Conservation (phyloP, 345 rosid genomes). For the Excoecaria agallocha region DNA sequence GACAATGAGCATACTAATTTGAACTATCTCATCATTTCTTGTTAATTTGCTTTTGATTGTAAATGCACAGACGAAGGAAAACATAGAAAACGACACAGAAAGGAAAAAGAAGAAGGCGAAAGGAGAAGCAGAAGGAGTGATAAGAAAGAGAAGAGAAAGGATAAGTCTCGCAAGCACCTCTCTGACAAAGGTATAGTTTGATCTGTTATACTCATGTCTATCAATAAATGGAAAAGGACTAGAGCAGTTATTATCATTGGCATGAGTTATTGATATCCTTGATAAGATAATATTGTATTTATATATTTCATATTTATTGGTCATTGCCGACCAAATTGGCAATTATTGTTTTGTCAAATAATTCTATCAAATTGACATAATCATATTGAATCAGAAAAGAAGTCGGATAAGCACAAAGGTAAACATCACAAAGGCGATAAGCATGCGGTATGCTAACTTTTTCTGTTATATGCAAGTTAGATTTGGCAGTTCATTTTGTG, state of each 20-base stretch:
- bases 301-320: neutral
- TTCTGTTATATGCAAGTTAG: neutral
- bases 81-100: conserved; percentile 49
- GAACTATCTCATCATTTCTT: neutral
- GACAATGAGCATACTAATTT: neutral
- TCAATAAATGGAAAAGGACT: neutral
- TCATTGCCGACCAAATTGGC: conserved; percentile 4
- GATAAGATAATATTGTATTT: neutral
- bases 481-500: conserved; percentile 10
- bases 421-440: conserved; percentile 45
- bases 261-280: neutral
- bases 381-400: conserved; percentile 58
- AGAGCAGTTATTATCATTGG: neutral
- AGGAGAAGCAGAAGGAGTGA: conserved; percentile 44
- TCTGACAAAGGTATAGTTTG: conserved; percentile 47
- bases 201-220: neutral
- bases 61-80: conserved; percentile 60
- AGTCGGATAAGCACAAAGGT: conserved; percentile 61
- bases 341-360: conserved; percentile 1
- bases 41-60: no score
- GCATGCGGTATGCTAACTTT: conserved; percentile 43
- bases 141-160: conserved; percentile 43
- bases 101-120: conserved; percentile 40
- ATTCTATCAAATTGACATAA: conserved; percentile 25
- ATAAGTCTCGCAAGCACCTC: conserved; percentile 51